Evolutionary conservation across 2,329 filamentous ascomycete genomes (phyloP).

Genomic region (Fusarium napiforme): DNA sequence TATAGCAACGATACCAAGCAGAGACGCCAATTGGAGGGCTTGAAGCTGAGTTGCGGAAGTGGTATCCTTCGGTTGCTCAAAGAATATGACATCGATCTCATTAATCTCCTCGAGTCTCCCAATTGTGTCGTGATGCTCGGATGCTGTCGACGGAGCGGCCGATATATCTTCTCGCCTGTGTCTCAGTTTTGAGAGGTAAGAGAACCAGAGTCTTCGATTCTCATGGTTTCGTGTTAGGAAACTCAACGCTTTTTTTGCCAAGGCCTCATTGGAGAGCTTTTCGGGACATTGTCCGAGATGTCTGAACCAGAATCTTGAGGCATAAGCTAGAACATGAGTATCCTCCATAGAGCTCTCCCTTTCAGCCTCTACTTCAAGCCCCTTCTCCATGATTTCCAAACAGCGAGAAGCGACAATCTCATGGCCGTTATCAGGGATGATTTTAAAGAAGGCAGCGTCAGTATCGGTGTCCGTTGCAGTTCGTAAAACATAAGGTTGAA

Average conservation of each 20-base stretch:
- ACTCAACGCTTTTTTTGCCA: background rate
- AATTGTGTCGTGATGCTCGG: background rate
- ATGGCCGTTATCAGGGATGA: background rate
- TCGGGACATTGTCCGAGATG: conserved; percentile 5
- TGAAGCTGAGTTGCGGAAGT: background rate
- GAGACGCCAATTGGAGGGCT: background rate
- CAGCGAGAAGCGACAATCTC: conserved; percentile 2
- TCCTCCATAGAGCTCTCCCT: rapidly evolving
- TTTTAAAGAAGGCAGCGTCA: background rate
- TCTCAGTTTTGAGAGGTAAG: background rate
- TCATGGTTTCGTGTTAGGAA: background rate
- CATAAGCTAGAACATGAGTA: background rate
- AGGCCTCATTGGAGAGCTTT: background rate
- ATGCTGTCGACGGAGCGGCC: background rate
- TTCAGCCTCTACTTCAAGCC: background rate
- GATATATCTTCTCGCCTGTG: background rate
- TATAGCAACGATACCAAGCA: background rate
- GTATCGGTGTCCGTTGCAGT: too few relatives aligned
- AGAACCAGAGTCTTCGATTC: conserved; percentile 6
- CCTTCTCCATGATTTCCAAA: background rate
- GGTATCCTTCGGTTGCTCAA: background rate
- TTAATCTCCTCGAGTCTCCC: background rate
- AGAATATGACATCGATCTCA: background rate
- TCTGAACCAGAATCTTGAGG: conserved; percentile 1
- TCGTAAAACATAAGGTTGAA: background rate